These are phyloP conservation scores for Lobosporangium transversale DNA, from an alignment of 192 early-diverging fungal species.

Conservation along the genomic window DNA sequence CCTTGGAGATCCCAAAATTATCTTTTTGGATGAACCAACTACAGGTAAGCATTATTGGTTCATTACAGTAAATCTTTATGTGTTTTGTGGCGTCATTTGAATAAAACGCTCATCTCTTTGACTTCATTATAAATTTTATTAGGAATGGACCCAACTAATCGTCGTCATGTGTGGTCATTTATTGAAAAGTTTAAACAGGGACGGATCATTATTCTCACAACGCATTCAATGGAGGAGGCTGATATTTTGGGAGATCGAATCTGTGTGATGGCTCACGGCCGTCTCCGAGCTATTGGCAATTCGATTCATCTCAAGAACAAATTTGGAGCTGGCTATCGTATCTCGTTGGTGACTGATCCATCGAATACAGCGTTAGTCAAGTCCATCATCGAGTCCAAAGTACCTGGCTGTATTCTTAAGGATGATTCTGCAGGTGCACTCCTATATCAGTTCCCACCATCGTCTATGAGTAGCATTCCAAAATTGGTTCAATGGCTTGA, in stretches of 20 bases:
- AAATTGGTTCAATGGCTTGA: conserved; percentile 69
- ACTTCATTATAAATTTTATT: too few species aligned
- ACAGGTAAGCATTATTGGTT: conserved; percentile 49
- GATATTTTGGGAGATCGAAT: conserved; percentile 69
- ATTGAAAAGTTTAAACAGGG: conserved; percentile 81
- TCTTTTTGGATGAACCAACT: conserved; percentile 75
- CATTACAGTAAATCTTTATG: too few species aligned
- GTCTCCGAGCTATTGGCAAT: conserved; percentile 69
- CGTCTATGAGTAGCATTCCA: conserved; percentile 57
- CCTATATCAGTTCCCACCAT: conserved; percentile 70
- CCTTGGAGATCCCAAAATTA: conserved; percentile 75
- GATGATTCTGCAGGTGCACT: conserved; percentile 77
- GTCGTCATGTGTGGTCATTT: conserved; percentile 81
- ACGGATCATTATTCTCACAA: conserved; percentile 76
- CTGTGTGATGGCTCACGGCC: conserved; percentile 74
- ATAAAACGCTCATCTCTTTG: too few species aligned
- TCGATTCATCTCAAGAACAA: conserved; percentile 74
- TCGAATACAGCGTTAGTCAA: conserved; percentile 60
- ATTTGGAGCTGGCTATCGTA: conserved; percentile 78
- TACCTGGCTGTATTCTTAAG: conserved; percentile 67
- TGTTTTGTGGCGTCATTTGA: too few species aligned
- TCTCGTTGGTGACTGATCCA: conserved; percentile 69
- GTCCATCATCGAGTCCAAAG: conserved; percentile 50
- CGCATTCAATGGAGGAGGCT: conserved; percentile 82
- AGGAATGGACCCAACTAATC: conserved; percentile 86